A percentile compares a stretch with the other conserved stretches of the same genome.
Conservation (phyloP, 331 rosid genomes). For the Stylosanthes scabra region DNA sequence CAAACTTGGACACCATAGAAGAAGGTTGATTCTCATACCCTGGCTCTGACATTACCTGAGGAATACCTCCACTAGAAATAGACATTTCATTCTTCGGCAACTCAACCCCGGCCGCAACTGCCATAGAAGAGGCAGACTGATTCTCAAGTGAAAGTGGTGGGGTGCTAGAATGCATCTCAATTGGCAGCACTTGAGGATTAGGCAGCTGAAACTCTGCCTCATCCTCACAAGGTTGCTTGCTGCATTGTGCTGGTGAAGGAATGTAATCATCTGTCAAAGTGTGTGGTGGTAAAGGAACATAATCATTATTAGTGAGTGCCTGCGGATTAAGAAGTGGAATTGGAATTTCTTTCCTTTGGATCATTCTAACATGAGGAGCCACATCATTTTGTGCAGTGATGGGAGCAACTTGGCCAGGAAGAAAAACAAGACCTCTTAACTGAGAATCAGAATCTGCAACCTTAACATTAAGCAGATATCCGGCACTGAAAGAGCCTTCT, state of each 20-base stretch:
- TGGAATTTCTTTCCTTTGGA: conserved; percentile 53
- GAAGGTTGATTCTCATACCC: conserved; percentile 35
- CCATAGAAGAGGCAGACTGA: conserved; percentile 33
- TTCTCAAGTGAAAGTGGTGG: conserved; percentile 29
- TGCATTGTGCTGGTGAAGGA: conserved; percentile 45
- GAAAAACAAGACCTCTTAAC: conserved; percentile 66
- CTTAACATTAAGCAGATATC: conserved; percentile 67
- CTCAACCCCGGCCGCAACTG: conserved; percentile 1
- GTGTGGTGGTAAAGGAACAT: conserved; percentile 44
- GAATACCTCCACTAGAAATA: too few species aligned
- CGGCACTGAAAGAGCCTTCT: conserved; percentile 62
- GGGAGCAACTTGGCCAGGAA: conserved; percentile 50
- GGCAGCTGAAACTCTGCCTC: conserved; percentile 40
- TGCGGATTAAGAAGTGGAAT: conserved; percentile 43
- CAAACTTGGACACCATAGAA: conserved; percentile 22
- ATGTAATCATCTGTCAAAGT: conserved; percentile 34
- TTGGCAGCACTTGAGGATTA: conserved; percentile 42
- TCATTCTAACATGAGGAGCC: conserved; percentile 62
- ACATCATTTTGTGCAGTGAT: conserved; percentile 58
- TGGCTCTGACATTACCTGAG: conserved; percentile 30
- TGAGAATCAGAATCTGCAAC: conserved; percentile 43
- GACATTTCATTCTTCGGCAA: conserved; percentile 38
- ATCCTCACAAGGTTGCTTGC: conserved; percentile 43
- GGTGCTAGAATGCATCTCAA: conserved; percentile 35
- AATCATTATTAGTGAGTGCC: conserved; percentile 34